These are phyloP conservation scores for Colletotrichum cordylinicola DNA, from an alignment of 2,329 filamentous ascomycete genomes.

Conservation along the genomic window DNA sequence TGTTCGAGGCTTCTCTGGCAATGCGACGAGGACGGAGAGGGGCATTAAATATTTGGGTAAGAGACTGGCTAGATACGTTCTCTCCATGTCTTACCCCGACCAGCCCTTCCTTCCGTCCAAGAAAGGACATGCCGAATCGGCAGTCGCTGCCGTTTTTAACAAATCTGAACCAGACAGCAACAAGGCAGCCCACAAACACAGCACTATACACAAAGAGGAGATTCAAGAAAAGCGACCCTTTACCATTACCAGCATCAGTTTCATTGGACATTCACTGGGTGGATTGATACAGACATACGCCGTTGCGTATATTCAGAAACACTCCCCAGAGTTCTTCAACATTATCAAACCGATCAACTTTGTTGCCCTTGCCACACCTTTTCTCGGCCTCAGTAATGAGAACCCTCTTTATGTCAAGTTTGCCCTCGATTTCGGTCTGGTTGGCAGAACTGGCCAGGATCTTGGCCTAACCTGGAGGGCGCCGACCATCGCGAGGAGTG, in stretches of 20 bases:
- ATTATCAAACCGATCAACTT: constrained; percentile 89
- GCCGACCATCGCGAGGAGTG: constrained; percentile 82
- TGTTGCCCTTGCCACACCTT: constrained; percentile 84
- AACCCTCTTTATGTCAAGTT: constrained; percentile 98
- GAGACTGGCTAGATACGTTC: constrained; percentile 86
- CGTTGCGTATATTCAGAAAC: constrained; percentile 94
- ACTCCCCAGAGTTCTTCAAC: constrained; percentile 90
- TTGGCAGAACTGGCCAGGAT: constrained; percentile 95
- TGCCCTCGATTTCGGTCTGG: constrained; percentile 92
- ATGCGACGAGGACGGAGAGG: constrained; percentile 88
- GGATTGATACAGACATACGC: constrained; percentile 93
- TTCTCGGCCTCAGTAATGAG: constrained; percentile 93
- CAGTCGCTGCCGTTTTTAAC: constrained; percentile 29
- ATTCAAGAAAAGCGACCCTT: constrained; percentile 62
- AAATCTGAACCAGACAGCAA: constrained; percentile 43
- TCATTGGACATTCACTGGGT: constrained; percentile 90
- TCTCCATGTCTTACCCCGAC: constrained; percentile 91
- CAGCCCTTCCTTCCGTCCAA: constrained; percentile 80
- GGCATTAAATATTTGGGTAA: constrained; percentile 98
- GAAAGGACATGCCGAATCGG: constrained; percentile 53
- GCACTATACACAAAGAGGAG: constrained; percentile 57
- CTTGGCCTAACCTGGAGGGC: constrained; percentile 93
- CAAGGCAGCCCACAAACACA: constrained; percentile 63
- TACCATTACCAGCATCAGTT: constrained; percentile 92
- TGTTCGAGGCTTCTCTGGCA: constrained; percentile 88